Percentiles rank a stretch among this genome's conserved stretches.
These are phyloP conservation scores for Notholithocarpus densiflorus DNA, from an alignment of 306 rosid genomes.

Conservation along the genomic window DNA sequence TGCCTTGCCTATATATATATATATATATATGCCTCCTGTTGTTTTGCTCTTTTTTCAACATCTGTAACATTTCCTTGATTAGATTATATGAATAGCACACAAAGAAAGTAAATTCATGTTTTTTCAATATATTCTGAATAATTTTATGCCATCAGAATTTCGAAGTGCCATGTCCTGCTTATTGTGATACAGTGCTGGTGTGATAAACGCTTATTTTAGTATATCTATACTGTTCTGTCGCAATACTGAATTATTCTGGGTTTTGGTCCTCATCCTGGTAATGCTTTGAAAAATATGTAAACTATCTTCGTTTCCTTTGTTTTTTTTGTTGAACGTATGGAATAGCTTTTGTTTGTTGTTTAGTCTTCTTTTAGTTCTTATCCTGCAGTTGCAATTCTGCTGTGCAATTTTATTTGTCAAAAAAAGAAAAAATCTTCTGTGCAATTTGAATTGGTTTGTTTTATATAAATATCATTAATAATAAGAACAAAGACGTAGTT, in stretches of 20 bases:
- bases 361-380: neutral
- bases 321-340: neutral
- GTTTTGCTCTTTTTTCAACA: neutral
- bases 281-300: neutral
- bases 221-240: too few relatives aligned
- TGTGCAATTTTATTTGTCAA: neutral
- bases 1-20: neutral
- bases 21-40: neutral
- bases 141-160: too few relatives aligned
- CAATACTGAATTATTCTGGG: neutral
- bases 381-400: neutral
- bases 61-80: neutral
- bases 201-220: too few relatives aligned
- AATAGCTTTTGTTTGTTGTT: slow-evolving; percentile 3
- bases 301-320: neutral
- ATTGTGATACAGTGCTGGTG: too few relatives aligned
- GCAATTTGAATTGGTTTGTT: neutral
- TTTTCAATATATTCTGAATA: neutral
- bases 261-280: neutral
- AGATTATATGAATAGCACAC: neutral
- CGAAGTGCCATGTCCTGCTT: too few relatives aligned
- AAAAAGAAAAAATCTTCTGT: too few relatives aligned
- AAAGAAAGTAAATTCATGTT: too few relatives aligned
- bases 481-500: too few relatives aligned
- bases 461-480: neutral